phyloP scores from a whole-genome alignment of 2,329 filamentous ascomycete genomes.

The Cryphonectria nitschkei region DNA sequence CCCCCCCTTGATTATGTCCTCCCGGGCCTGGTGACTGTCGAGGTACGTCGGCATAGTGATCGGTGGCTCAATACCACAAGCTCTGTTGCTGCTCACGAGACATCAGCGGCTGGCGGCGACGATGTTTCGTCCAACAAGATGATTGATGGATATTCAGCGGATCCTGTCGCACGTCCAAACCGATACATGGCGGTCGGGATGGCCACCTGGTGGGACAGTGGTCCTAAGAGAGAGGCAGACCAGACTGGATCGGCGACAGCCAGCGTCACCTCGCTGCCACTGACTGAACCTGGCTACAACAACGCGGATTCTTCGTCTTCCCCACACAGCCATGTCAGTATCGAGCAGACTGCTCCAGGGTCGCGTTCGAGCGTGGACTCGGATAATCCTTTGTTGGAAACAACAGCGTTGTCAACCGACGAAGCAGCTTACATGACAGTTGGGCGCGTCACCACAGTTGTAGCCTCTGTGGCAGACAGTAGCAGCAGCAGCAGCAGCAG shows the following conservation, averaged over 20 bases:
- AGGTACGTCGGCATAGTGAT: not conserved
- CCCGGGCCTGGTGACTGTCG: not conserved
- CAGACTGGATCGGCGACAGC: not conserved
- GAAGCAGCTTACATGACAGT: not conserved
- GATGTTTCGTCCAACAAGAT: not conserved
- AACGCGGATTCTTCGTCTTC: too few relatives aligned
- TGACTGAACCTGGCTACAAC: too few relatives aligned
- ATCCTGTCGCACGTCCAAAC: too few relatives aligned
- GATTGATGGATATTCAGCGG: too few relatives aligned
- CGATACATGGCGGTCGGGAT: not conserved
- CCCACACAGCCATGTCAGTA: not conserved
- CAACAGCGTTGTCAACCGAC: not conserved
- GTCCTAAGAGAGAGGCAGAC: not conserved
- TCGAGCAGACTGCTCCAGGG: not conserved
- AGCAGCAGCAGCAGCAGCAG: too few relatives aligned
- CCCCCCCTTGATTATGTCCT: too few relatives aligned
- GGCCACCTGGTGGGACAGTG: not conserved
- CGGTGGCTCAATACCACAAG: too few relatives aligned
- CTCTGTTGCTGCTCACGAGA: not conserved
- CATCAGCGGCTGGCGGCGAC: not conserved
- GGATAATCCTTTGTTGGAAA: not conserved
- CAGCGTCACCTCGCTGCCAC: not conserved
- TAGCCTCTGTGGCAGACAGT: too few relatives aligned
- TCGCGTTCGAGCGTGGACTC: not conserved
- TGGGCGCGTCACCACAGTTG: not conserved